These are phyloP conservation scores for Scedosporium apiospermum DNA, from an alignment of 2,329 filamentous ascomycete genomes.

Conservation along the genomic window DNA sequence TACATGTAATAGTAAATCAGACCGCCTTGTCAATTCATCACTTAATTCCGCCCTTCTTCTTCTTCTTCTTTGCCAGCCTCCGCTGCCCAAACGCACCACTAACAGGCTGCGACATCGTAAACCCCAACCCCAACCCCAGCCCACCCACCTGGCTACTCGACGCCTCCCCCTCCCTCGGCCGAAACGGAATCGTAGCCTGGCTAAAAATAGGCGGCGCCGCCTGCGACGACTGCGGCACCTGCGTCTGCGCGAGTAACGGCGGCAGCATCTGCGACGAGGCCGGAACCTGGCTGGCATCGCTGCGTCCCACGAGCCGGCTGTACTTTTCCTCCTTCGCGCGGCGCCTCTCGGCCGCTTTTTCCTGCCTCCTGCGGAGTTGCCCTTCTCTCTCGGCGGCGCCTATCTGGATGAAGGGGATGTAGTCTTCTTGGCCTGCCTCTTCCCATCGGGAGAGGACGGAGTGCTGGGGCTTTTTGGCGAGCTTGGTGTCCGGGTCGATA, in stretches of 20 bases:
- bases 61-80: constrained; percentile 34
- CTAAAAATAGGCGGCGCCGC: constrained; percentile 16
- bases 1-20: no score
- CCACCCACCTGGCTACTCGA: constrained; percentile 8
- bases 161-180: not conserved
- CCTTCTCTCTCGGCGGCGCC: constrained; percentile 2
- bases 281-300: not conserved
- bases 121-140: not conserved
- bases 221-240: constrained; percentile 23
- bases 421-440: constrained; percentile 24
- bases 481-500: constrained; percentile 16
- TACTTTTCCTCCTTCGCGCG: constrained; percentile 9
- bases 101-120: constrained; percentile 36
- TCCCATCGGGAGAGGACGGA: constrained; percentile 27
- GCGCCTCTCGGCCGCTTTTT: constrained; percentile 1
- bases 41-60: constrained; percentile 32
- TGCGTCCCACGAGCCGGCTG: not conserved
- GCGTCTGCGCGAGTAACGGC: constrained; percentile 9
- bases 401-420: constrained; percentile 19
- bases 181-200: constrained; percentile 9
- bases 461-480: constrained; percentile 12
- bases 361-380: constrained; percentile 7
- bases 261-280: constrained; percentile 11
- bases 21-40: constrained; percentile 7
- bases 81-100: constrained; percentile 36